Base-by-base conservation (phyloP, 805 yeast species). In the Starmera quercuum region DNA sequence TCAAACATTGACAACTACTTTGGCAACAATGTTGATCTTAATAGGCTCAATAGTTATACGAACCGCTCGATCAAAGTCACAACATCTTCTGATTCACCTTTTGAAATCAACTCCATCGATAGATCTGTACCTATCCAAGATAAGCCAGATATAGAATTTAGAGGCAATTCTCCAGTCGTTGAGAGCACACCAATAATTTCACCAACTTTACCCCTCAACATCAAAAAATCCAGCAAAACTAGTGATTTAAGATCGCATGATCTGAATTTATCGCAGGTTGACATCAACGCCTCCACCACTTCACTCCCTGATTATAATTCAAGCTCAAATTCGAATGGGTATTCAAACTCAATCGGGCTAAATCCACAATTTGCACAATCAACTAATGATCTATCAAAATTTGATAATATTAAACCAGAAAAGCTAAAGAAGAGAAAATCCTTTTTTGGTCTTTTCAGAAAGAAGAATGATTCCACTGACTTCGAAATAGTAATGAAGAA, bases 401-500 rank as follows among this genome's bases (percentile, higher is more conserved):
- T 40, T 16, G 41, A 37, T 16, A 31, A 29, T 19, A 26, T 33
- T 16, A 31, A 37, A 26, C 32, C 34, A 23, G 13, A 30, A 7
- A 42, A 41, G 13, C 18, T 26, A 6, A 45, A 39, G 29, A 44
- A 37, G 30, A 41, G 52, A 31, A 49, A 39, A 33, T 51, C 56
- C 1, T 33, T 51, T 23, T 51, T 51, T 23, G 39, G 38, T 13
- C 11, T 51, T 4, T 51, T 51, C 7, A 39, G 35, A 26, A 47
- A 42, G 36, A 37, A 34, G 15, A 22, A 35, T 19, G 39, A 31
- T 14, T 47, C 42, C 14, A 48, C 53, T 10, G 34, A 40, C 4
- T 49, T 51, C 28, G 56, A 51, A 30, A 47, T 51, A 23, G 50
- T 46, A 8, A 44, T 45, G 9, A 42, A 40, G 15, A 25, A 17